Base-by-base conservation (phyloP, 2,329 filamentous ascomycete species). In the Incumbomyces lentus region DNA sequence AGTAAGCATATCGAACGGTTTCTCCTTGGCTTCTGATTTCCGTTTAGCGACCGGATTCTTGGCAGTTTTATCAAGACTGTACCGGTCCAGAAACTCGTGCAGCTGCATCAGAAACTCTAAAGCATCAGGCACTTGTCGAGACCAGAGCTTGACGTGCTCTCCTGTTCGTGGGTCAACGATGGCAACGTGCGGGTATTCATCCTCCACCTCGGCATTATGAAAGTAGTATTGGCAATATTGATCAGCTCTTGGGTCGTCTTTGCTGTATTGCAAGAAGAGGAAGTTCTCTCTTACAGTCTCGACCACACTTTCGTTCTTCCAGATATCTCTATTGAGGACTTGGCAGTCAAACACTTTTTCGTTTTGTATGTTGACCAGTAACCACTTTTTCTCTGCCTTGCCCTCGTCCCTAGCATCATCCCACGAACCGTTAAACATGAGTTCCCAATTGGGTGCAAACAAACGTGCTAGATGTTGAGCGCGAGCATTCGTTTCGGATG, bases 91-190 rank as follows among this genome's bases (percentile, higher is more conserved):
- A 58, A 98, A 98, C 64, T 96, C 90, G 59, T 87, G 85, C 2
- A 98, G 74, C 60, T 95, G 86, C 60, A 88, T 86, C 50, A 94
- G 78, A 57, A 98, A 96, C 12, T 95, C 89, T 8, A 75, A 63
- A 0, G 87, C 69, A 33, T 75, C 76, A 1, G 89, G 82, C 1
- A 89, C 86, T 7, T 78, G 74, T 1, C 90, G 89, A 12, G 85
- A 88, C 90, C 92, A 96, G 1, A 89, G 78, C 69, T 98, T 98
- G 63, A 98, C 86, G 64, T 95, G 88, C 67, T 98, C 92, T 50
- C 92, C 92, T 1, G 92, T 98, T 49, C 92, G 78, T 1, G 92
- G 92, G 58, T 98, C 92, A 51, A 98, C 80, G 52, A 98, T 95
- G 37, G 88, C 87, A 48, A 96, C 92, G 62, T 98, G 89, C 5